A percentile compares a stretch with the other conserved stretches of the same genome.
These are phyloP conservation scores for Cryphonectria carpinicola DNA, from an alignment of 2,329 filamentous ascomycete genomes.

Conservation along the genomic window DNA sequence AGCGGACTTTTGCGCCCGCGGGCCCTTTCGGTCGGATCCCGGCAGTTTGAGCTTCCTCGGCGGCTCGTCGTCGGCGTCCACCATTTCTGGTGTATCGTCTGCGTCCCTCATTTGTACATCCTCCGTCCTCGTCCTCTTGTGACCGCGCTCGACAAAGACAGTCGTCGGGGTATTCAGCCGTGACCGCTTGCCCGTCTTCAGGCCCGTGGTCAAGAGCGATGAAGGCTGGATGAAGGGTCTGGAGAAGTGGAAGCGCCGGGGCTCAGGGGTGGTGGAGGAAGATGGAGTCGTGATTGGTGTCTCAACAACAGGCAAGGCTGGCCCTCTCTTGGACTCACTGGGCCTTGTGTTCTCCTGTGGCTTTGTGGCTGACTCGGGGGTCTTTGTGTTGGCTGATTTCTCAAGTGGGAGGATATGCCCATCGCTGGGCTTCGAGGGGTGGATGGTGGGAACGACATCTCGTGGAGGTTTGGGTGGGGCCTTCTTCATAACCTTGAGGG, in stretches of 20 bases:
- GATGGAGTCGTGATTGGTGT: slow-evolving; percentile 17
- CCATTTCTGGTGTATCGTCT: background rate
- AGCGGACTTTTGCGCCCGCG: slow-evolving; percentile 29
- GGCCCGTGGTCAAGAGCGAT: slow-evolving; percentile 35
- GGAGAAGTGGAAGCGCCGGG: slow-evolving; percentile 61
- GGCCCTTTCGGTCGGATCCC: slow-evolving; percentile 35
- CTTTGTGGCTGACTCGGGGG: background rate
- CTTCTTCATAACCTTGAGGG: slow-evolving; percentile 34
- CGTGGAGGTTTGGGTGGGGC: slow-evolving; percentile 33
- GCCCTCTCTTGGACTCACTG: background rate
- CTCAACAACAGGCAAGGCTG: background rate
- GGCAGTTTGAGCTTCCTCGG: slow-evolving; percentile 41
- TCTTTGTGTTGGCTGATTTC: slow-evolving; percentile 30
- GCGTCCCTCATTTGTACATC: slow-evolving; percentile 24
- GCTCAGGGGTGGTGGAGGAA: slow-evolving; percentile 38
- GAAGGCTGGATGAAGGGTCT: slow-evolving; percentile 47
- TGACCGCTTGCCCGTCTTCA: slow-evolving; percentile 44
- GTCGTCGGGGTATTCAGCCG: slow-evolving; percentile 43
- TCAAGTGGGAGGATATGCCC: slow-evolving; percentile 33
- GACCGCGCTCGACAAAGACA: slow-evolving; percentile 59
- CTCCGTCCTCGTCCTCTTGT: slow-evolving; percentile 35
- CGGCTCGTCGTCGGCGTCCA: slow-evolving; percentile 33
- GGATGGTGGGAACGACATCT: slow-evolving; percentile 49
- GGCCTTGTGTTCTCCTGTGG: background rate
- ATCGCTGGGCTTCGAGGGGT: slow-evolving; percentile 48